Conservation (phyloP, 2,329 filamentous ascomycete genomes). For the Alternaria triticimaculans region DNA sequence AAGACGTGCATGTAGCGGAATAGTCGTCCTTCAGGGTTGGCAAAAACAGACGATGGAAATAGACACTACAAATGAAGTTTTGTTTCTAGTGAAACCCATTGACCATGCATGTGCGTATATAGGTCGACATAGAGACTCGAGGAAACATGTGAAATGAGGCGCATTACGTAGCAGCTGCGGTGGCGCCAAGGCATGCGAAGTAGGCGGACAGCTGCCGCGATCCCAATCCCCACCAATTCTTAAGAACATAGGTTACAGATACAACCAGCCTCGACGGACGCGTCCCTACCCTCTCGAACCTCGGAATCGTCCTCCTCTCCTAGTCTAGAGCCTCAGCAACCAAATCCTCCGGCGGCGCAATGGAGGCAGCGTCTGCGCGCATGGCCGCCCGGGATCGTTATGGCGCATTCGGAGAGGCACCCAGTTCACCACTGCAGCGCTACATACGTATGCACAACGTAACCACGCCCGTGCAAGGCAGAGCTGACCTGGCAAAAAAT, state of each 20-base stretch:
- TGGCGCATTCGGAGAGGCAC: constrained; percentile 77
- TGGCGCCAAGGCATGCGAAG: constrained; percentile 21
- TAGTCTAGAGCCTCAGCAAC: not conserved
- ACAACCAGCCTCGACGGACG: constrained; percentile 7
- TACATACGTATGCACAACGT: constrained; percentile 71
- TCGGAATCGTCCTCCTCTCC: not conserved
- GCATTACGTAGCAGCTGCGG: constrained; percentile 23
- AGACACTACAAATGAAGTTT: not conserved
- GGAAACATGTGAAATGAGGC: constrained; percentile 9
- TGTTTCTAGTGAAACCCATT: not conserved
- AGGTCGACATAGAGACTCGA: not conserved
- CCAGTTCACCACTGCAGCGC: constrained; percentile 86
- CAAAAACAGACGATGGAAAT: not conserved
- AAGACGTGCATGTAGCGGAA: not conserved
- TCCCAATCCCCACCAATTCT: constrained; percentile 21
- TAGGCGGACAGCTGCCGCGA: constrained; percentile 12
- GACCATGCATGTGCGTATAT: not conserved
- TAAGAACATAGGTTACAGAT: constrained; percentile 16
- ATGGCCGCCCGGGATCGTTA: constrained; percentile 96
- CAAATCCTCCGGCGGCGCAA: constrained; percentile 27
- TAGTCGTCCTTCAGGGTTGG: not conserved
- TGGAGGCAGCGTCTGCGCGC: constrained; percentile 96
- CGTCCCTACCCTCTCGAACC: constrained; percentile 1
- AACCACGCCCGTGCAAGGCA: not conserved
- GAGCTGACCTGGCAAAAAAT: constrained; percentile 17